phyloP scores from a whole-genome alignment of 352 stramenopile species.

The Elongisporangium senticosum region DNA sequence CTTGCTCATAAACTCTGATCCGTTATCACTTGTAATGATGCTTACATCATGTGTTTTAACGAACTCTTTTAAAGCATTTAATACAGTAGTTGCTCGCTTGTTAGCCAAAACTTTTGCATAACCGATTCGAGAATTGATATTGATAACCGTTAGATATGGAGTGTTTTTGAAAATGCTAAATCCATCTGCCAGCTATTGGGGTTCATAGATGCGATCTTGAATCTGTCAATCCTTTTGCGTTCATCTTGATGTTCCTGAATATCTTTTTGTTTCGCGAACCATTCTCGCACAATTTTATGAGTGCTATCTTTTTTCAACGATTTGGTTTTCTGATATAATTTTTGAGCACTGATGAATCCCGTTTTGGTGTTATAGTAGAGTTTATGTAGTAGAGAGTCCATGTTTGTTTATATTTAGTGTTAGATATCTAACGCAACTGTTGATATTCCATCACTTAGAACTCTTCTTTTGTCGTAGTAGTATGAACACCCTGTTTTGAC shows the following conservation, averaged over 20 bases:
- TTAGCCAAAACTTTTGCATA: conserved; percentile 29
- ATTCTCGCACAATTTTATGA: conserved; percentile 17
- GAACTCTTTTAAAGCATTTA: conserved; percentile 19
- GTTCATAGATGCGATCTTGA: background rate
- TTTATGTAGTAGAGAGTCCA: conserved; percentile 10
- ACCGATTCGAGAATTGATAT: conserved; percentile 29
- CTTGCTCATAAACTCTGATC: conserved; percentile 27
- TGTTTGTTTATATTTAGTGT: no score
- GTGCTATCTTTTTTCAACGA: conserved; percentile 9
- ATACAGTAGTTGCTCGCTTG: conserved; percentile 20
- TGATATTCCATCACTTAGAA: no score
- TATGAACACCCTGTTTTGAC: no score
- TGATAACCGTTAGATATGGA: conserved; percentile 23
- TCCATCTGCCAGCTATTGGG: conserved; percentile 25
- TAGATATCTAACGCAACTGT: no score
- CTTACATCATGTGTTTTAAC: conserved; percentile 17
- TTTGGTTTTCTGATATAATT: conserved; percentile 16
- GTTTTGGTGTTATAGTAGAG: conserved; percentile 22
- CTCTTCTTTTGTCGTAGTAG: no score
- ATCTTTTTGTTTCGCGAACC: conserved; percentile 9
- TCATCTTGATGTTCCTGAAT: conserved; percentile 19
- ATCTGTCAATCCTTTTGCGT: background rate
- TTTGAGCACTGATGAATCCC: conserved; percentile 13
- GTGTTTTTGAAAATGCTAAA: conserved; percentile 17
- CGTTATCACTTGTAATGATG: conserved; percentile 30